Percentiles rank a stretch among this genome's conserved stretches.
These are phyloP conservation scores for Russula sp. DNA, from an alignment of 768 basidiomycete genomes.

Conservation along the genomic window DNA sequence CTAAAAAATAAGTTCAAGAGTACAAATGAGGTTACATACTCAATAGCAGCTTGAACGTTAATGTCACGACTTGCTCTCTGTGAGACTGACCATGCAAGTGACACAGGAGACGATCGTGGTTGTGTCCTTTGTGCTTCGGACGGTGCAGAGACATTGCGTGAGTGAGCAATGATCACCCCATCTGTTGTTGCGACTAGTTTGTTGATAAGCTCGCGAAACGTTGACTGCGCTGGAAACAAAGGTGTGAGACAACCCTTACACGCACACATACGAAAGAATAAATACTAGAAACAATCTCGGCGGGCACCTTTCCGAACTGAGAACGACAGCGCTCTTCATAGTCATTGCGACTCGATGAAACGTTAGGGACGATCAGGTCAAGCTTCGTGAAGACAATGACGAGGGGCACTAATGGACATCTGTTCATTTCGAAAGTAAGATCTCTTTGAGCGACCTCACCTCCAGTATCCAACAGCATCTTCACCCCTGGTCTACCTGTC, in stretches of 20 bases:
- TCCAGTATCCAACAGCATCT: not conserved
- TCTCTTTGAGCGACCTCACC: not conserved
- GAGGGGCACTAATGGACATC: constrained; percentile 5
- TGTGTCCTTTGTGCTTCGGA: not conserved
- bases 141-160: not conserved
- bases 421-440: not conserved
- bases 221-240: not conserved
- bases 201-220: not conserved
- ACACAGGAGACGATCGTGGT: not conserved
- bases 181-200: not conserved
- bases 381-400: constrained; percentile 12
- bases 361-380: not conserved
- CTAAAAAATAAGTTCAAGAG: not conserved
- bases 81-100: constrained; percentile 13
- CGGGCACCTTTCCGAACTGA: not conserved
- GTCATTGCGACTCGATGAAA: not conserved
- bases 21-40: not conserved
- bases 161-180: not conserved
- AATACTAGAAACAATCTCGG: constrained; percentile 16
- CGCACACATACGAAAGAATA: not conserved
- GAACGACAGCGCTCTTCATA: not conserved
- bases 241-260: not conserved
- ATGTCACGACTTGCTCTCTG: constrained; percentile 14
- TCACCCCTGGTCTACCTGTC: not conserved
- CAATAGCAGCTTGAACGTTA: constrained; percentile 5